Percentiles rank a stretch among this genome's conserved stretches.
These are phyloP conservation scores for Cyphellophora europaea DNA, from an alignment of 2,329 filamentous ascomycete genomes.

Conservation along the genomic window DNA sequence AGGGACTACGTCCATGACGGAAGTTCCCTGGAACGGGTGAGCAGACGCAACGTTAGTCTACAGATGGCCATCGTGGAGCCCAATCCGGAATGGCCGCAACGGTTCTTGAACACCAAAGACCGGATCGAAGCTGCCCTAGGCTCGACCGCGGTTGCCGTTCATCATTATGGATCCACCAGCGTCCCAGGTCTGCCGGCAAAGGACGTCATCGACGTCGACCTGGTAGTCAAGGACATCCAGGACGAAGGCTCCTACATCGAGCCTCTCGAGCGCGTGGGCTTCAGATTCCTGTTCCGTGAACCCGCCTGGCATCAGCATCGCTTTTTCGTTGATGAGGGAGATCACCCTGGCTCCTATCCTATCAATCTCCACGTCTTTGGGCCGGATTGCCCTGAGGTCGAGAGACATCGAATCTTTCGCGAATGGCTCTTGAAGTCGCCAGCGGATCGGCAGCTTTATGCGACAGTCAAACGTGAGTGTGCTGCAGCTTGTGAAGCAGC, in stretches of 20 bases:
- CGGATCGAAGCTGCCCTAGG: constrained; percentile 18
- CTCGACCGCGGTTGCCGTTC: constrained; percentile 24
- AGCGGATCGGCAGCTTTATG: constrained; percentile 33
- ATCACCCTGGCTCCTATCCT: constrained; percentile 23
- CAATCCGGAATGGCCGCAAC: constrained; percentile 18
- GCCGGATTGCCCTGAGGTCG: constrained; percentile 31
- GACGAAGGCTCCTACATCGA: constrained; percentile 36
- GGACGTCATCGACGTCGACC: constrained; percentile 44
- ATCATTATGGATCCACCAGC: constrained; percentile 43
- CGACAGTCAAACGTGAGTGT: constrained; percentile 28
- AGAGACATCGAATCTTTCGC: constrained; percentile 35
- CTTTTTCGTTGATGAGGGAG: constrained; percentile 28
- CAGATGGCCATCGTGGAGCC: constrained; percentile 19
- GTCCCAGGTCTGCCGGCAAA: constrained; percentile 43
- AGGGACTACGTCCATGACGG: constrained; percentile 5
- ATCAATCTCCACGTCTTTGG: constrained; percentile 43
- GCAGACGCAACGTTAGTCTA: constrained; percentile 2
- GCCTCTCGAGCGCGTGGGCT: constrained; percentile 34
- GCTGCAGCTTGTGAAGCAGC: constrained; percentile 21
- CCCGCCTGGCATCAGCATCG: constrained; percentile 41
- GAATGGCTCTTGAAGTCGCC: constrained; percentile 33
- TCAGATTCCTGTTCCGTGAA: constrained; percentile 38
- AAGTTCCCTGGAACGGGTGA: constrained; percentile 5
- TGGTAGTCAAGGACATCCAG: constrained; percentile 31
- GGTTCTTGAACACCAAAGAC: constrained; percentile 11